Conservation (phyloP, 2,329 filamentous ascomycete species). For the Ophiocordyceps polyrhachis-furcata region DNA sequence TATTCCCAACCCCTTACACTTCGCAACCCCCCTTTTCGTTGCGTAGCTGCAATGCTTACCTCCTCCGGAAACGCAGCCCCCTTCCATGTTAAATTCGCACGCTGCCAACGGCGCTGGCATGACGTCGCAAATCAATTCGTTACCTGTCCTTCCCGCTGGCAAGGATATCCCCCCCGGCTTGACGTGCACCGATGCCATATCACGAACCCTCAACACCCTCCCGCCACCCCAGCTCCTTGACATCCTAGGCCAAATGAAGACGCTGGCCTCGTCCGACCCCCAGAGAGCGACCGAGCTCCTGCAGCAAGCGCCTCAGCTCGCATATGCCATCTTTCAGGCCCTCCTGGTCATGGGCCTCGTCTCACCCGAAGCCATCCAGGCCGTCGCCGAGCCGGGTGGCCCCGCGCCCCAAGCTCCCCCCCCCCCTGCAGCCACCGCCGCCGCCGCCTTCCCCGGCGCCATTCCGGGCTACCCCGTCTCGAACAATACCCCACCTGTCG, state of each 20-base stretch:
- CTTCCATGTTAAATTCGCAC: conserved; percentile 8
- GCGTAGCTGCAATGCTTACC: not conserved
- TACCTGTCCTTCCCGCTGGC: conserved; percentile 71
- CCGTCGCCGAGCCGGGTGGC: conserved; percentile 51
- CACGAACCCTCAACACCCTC: conserved; percentile 70
- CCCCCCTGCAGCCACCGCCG: conserved; percentile 1
- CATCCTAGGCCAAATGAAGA: conserved; percentile 87
- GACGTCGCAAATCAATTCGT: conserved; percentile 23
- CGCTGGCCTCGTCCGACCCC: conserved; percentile 65
- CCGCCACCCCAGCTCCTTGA: conserved; percentile 81
- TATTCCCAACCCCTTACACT: not conserved
- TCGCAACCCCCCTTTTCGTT: not conserved
- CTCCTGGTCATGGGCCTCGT: conserved; percentile 85
- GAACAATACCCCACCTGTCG: conserved; percentile 30
- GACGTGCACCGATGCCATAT: conserved; percentile 78
- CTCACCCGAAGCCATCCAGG: conserved; percentile 62
- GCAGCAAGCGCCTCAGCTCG: conserved; percentile 74
- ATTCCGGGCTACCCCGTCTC: conserved; percentile 19
- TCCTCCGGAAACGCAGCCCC: conserved; percentile 1
- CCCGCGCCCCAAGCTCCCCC: conserved; percentile 12
- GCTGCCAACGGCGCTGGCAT: conserved; percentile 15
- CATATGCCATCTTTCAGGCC: conserved; percentile 89
- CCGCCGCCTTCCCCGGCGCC: conserved; percentile 14
- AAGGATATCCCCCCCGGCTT: conserved; percentile 69
- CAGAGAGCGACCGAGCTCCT: conserved; percentile 72